Evolutionary conservation across 139 green algal species (phyloP).

Genomic region (Coelastrella sp.): DNA sequence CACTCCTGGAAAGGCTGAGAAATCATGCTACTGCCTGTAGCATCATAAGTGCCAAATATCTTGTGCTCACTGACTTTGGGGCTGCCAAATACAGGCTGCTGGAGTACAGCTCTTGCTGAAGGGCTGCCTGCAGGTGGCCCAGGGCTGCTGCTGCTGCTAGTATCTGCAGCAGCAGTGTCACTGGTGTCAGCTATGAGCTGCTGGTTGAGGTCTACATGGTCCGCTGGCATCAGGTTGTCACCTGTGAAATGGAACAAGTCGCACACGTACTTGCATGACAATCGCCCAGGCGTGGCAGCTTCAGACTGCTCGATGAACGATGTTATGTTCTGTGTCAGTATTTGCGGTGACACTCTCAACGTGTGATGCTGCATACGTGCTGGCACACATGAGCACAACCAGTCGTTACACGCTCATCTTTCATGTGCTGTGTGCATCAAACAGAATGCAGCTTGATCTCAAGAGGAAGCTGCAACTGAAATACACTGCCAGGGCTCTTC

Average conservation of each 20-base stretch:
- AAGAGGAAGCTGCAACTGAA: too few species aligned
- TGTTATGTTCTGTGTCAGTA: too few species aligned
- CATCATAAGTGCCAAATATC: slow-evolving; percentile 32
- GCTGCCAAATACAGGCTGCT: not conserved
- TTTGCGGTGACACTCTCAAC: too few species aligned
- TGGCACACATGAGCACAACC: too few species aligned
- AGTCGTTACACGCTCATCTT: too few species aligned
- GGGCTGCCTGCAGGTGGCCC: not conserved
- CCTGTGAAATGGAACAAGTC: not conserved
- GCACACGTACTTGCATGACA: too few species aligned
- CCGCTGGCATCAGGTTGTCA: not conserved
- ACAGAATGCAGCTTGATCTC: too few species aligned
- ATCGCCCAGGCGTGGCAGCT: too few species aligned
- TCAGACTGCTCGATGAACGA: too few species aligned
- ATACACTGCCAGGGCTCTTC: too few species aligned
- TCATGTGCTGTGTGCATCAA: too few species aligned
- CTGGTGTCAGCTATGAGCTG: not conserved
- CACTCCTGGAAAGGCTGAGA: slow-evolving; percentile 17
- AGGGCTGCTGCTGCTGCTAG: not conserved
- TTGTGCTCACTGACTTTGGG: not conserved
- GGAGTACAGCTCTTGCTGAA: not conserved
- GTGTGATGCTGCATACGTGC: too few species aligned
- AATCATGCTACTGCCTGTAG: not conserved
- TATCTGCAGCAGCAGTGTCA: not conserved
- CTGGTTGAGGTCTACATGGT: slow-evolving; percentile 3